Base-by-base conservation (phyloP, 805 yeast species). In the Wickerhamiella domercqiae region DNA sequence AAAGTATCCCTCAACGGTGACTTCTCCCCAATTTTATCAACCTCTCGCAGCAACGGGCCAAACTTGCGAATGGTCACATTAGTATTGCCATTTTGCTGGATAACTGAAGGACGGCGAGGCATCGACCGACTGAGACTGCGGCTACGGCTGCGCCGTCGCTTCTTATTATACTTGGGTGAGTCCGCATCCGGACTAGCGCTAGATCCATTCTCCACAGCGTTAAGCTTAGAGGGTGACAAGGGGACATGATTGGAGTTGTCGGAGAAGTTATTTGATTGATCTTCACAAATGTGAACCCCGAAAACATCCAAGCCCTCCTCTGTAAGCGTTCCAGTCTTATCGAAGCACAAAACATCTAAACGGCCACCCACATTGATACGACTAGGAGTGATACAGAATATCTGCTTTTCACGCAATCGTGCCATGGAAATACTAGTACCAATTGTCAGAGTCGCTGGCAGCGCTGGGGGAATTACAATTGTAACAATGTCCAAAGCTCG, bases 401-500 rank as follows among this genome's bases (percentile, higher is more conserved):
- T 75, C 29, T 70, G 63, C 42, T 70, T 69, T 42, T 67, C 60
- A 44, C 82, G 74, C 44, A 90, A 63, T 43, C 97, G 66, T 21
- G 73, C 65, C 19, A 90, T 59, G 0, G 98, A 94, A 62, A 90
- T 86, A 46, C 87, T 82, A 0, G 96, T 86, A 15, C 98, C 99
- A 42, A 90, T 87, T 0, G 98, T 84, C 43, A 90, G 62, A 0
- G 99, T 90, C 0, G 98, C 98, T 0, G 99, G 99, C 32, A 90
- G 66, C 0, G 98, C 98, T 1, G 99, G 99, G 1, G 99, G 99
- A 1, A 90, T 95, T 5, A 90, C 98, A 54, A 90, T 84, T 0
- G 99, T 90, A 38, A 90, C 78, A 37, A 90, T 71, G 60, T 90
- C 99, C 39, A 90, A 63, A 0, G 97, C 97, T 48, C 99, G 70